A percentile compares a stretch with the other conserved stretches of the same genome.
phyloP scores from a whole-genome alignment of 2,329 filamentous ascomycete species.

The Boeremia lycopersici region DNA sequence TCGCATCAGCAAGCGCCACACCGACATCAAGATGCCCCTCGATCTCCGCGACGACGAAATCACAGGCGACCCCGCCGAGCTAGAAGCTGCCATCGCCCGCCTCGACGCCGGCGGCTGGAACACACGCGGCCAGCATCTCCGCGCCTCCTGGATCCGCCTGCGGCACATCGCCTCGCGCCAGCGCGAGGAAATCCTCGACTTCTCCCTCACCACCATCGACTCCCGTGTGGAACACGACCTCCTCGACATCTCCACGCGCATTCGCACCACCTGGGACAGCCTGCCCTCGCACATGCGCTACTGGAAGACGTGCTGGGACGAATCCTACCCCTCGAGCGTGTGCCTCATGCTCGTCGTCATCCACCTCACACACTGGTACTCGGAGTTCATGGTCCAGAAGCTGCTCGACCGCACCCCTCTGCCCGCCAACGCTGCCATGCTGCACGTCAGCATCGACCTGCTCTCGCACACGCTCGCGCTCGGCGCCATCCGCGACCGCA shows the following conservation, averaged over 20 bases:
- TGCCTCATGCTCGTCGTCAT: slow-evolving; percentile 45
- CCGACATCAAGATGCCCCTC: slow-evolving; percentile 37
- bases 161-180: slow-evolving; percentile 32
- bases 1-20: slow-evolving; percentile 38
- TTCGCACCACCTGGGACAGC: slow-evolving; percentile 34
- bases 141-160: slow-evolving; percentile 39
- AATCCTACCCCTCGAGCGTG: slow-evolving; percentile 27
- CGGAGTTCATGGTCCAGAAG: slow-evolving; percentile 45
- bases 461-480: slow-evolving; percentile 37
- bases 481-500: slow-evolving; percentile 36
- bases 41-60: slow-evolving; percentile 40
- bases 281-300: slow-evolving; percentile 40
- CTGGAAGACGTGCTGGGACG: slow-evolving; percentile 38
- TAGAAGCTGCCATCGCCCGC: slow-evolving; percentile 23
- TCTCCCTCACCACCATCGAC: slow-evolving; percentile 31
- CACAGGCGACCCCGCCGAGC: slow-evolving; percentile 22
- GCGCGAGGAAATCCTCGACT: slow-evolving; percentile 44
- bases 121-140: slow-evolving; percentile 28
- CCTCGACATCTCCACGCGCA: slow-evolving; percentile 38
- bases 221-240: slow-evolving; percentile 27
- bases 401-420: slow-evolving; percentile 36
- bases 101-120: slow-evolving; percentile 51
- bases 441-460: slow-evolving; percentile 36
- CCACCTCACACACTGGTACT: slow-evolving; percentile 43
- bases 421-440: slow-evolving; percentile 30